A percentile compares a stretch with the other conserved stretches of the same genome.
These are phyloP conservation scores for Termitomyces sp. DNA, from an alignment of 768 basidiomycete species.

Conservation along the genomic window DNA sequence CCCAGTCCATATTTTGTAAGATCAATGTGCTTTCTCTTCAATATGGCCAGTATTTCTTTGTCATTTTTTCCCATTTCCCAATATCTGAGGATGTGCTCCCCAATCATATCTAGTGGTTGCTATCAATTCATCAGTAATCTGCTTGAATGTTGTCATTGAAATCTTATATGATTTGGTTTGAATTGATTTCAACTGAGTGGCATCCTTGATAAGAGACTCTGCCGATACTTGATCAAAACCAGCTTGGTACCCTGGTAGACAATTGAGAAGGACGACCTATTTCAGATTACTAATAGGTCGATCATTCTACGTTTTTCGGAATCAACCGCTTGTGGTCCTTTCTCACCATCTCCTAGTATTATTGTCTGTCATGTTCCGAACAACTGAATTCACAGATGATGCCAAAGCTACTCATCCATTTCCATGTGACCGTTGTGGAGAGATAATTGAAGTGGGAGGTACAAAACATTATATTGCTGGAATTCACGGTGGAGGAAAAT, in stretches of 20 bases:
- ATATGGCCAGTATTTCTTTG: conserved; percentile 19
- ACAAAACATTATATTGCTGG: background rate
- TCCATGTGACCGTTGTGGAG: background rate
- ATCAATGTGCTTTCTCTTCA: conserved; percentile 21
- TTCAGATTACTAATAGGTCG: no score
- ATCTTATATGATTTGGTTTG: background rate
- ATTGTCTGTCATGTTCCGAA: background rate
- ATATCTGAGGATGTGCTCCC: conserved; percentile 5
- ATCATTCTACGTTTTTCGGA: no score
- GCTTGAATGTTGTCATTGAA: no score
- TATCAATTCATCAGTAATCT: no score
- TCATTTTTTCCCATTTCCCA: conserved; percentile 23
- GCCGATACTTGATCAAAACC: no score
- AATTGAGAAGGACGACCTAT: no score
- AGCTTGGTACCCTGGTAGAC: no score
- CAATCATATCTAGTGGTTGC: background rate
- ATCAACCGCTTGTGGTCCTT: no score
- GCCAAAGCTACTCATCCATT: background rate
- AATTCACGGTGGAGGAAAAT: background rate
- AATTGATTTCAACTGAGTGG: background rate
- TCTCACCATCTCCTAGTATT: background rate
- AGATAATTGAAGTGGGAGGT: background rate
- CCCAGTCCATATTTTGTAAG: conserved; percentile 17
- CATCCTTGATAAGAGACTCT: no score
- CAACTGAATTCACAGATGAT: background rate